Evolutionary conservation across 306 rosid species (phyloP).

Genomic region (Quercus berberidifolia): DNA sequence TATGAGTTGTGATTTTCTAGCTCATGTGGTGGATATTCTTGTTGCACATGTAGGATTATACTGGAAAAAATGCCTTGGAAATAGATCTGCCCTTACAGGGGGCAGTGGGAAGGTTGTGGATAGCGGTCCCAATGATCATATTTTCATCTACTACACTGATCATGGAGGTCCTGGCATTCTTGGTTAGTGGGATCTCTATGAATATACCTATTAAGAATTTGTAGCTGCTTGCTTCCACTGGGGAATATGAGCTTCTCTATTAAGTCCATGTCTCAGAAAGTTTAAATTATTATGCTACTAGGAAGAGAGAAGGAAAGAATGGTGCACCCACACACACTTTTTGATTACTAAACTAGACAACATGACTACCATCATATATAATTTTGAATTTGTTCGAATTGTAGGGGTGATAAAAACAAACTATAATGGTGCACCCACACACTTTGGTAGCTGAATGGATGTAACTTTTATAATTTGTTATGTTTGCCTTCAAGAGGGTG

Average conservation of each 20-base stretch:
- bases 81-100: slow-evolving; percentile 66
- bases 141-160: slow-evolving; percentile 78
- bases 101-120: slow-evolving; percentile 95
- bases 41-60: slow-evolving; percentile 59
- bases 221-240: too few relatives aligned
- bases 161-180: slow-evolving; percentile 97
- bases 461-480: too few relatives aligned
- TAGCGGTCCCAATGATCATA: slow-evolving; percentile 92
- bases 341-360: too few relatives aligned
- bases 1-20: not conserved
- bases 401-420: too few relatives aligned
- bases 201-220: not conserved
- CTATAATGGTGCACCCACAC: too few relatives aligned
- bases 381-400: not conserved
- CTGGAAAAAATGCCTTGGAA: slow-evolving; percentile 81
- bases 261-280: too few relatives aligned
- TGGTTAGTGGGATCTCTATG: slow-evolving; percentile 51
- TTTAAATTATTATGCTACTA: too few relatives aligned
- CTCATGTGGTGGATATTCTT: slow-evolving; percentile 15
- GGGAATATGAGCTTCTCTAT: too few relatives aligned
- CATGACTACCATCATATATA: not conserved
- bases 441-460: too few relatives aligned
- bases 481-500: too few relatives aligned
- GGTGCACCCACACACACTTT: too few relatives aligned
- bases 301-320: too few relatives aligned